Evolutionary conservation across 2,329 filamentous ascomycete genomes (phyloP).

Genomic region (Blastomyces silverae): DNA sequence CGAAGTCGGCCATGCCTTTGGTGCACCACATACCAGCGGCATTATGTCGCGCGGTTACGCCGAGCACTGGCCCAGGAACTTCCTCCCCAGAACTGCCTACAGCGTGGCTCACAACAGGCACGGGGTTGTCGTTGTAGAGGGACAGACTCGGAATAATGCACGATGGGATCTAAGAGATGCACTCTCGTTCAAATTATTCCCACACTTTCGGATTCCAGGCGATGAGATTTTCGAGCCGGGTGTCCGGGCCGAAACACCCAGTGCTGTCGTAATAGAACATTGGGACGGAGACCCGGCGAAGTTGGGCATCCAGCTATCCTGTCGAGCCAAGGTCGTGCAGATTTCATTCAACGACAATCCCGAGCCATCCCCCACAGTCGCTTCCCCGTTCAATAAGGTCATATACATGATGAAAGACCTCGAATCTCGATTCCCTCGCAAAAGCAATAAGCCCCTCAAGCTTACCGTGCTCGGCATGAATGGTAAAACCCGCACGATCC

Average conservation of each 20-base stretch:
- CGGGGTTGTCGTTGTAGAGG: neutral
- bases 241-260: neutral
- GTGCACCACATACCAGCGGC: conserved; percentile 29
- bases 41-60: conserved; percentile 39
- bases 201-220: conserved; percentile 25
- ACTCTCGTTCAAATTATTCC: conserved; percentile 21
- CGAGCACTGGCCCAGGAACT: conserved; percentile 41
- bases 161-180: conserved; percentile 32
- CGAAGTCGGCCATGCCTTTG: conserved; percentile 36
- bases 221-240: conserved; percentile 20
- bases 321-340: conserved; percentile 26
- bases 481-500: conserved; percentile 31
- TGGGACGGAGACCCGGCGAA: neutral
- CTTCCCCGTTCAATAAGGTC: conserved; percentile 20
- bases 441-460: conserved; percentile 24
- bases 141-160: conserved; percentile 23
- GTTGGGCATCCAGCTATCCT: conserved; percentile 23
- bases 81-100: conserved; percentile 33
- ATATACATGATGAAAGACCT: conserved; percentile 28
- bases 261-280: neutral
- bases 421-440: conserved; percentile 29
- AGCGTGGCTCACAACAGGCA: conserved; percentile 16
- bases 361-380: conserved; percentile 22
- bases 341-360: conserved; percentile 26
- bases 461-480: conserved; percentile 38